These are phyloP conservation scores for Alnus rubra DNA, from an alignment of 306 rosid species.

Conservation along the genomic window DNA sequence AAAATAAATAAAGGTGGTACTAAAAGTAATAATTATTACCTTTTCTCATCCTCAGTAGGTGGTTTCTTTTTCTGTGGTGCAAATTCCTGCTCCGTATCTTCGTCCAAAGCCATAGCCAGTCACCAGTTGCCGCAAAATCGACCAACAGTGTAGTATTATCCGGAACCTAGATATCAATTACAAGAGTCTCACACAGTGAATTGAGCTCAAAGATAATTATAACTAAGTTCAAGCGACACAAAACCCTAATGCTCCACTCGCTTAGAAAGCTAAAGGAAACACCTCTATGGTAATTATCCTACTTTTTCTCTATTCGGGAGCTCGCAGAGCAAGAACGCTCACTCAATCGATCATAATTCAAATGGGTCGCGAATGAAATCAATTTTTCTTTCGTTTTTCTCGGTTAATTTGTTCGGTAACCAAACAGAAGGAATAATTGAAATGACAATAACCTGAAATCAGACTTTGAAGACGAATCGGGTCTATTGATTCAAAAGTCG, in stretches of 20 bases:
- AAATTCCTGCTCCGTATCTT: constrained; percentile 40
- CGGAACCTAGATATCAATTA: constrained; percentile 1
- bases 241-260: constrained; percentile 1
- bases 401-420: not conserved
- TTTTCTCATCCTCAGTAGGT: constrained; percentile 78
- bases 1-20: not conserved
- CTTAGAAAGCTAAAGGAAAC: too few species aligned
- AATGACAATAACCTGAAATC: not conserved
- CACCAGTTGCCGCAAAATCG: not conserved
- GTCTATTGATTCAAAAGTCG: constrained; percentile 5
- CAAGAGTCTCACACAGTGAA: not conserved
- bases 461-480: constrained; percentile 5
- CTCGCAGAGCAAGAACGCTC: not conserved
- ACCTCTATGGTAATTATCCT: not conserved
- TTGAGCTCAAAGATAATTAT: constrained; percentile 17
- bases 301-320: not conserved
- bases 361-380: constrained; percentile 10
- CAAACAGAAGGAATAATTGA: not conserved
- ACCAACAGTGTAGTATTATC: constrained; percentile 8
- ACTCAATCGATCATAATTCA: not conserved
- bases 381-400: not conserved
- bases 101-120: constrained; percentile 53
- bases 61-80: constrained; percentile 61
- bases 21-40: constrained; percentile 39
- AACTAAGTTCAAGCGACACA: constrained; percentile 16